Base-by-base conservation (phyloP, 1,284 basidiomycete genomes). In the Agaricales sp. region DNA sequence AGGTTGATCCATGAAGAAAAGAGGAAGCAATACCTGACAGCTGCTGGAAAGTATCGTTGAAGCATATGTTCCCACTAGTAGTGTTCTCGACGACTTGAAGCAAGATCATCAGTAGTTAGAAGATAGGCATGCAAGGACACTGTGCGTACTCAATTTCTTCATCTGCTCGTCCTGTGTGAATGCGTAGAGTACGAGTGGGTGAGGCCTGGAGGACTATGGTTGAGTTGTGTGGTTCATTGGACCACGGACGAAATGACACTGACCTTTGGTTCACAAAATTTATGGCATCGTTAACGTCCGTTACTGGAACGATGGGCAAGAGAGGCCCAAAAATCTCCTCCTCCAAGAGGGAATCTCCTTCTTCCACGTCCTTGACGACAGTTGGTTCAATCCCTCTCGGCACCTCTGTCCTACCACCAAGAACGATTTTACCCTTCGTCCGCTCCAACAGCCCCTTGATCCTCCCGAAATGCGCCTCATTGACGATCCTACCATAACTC, bases 241-340 rank as follows among this genome's bases (percentile, higher is more conserved):
- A 44, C 8, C 18, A 14, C 4, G 18, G 54, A 26, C 19, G 26
- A 48, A 30, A 41, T 50, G 16, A n/a, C 2, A 54, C 69, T 24
- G 50, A 74, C 74, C 67, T 60, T 0, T 59, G 54, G 49, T 72
- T 73, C 47, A 84, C 63, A 52, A 75, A 71, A 4, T 64, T 57
- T 50, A 81, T 71, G 2, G 77, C 79, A 3, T 70, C 68, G n/a
- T 78, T 70, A 12, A 74, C 56, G 51, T 68, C 64, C 48, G 76
- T 72, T 6, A 86, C 71, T 1, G 80, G 68, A 2, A 87, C 60
- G 46, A 89, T 73, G 3, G 82, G 75, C 2, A 88, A 61, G 18
- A 87, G 61, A 1, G 85, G 84, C 0, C 82, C 86, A 59, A 88
- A 85, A 12, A 82, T 65, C 60, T 86, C 82, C 46, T 78, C 72